These are phyloP conservation scores for Cryptococcus maquisensis DNA, from an alignment of 1,284 basidiomycete genomes.

Conservation along the genomic window DNA sequence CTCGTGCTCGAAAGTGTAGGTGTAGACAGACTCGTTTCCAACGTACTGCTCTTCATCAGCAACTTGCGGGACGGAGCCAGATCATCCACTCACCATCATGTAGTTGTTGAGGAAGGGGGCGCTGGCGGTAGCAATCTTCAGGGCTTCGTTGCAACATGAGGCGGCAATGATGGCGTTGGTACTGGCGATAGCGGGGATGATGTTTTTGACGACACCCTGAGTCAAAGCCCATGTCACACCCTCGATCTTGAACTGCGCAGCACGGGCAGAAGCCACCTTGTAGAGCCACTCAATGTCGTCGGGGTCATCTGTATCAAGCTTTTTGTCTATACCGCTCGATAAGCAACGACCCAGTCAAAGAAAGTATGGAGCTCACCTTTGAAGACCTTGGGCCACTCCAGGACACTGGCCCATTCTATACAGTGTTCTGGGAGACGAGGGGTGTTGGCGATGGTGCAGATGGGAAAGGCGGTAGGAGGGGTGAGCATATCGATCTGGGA, in stretches of 20 bases:
- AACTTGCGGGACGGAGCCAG: background rate
- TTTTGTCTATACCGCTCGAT: constrained; percentile 62
- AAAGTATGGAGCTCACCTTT: constrained; percentile 57
- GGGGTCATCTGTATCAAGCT: constrained; percentile 91
- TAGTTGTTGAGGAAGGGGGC: constrained; percentile 96
- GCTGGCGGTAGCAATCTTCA: constrained; percentile 94
- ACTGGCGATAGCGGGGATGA: constrained; percentile 96
- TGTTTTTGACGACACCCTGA: constrained; percentile 99
- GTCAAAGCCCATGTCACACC: constrained; percentile 97
- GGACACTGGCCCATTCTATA: constrained; percentile 99
- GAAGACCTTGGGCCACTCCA: constrained; percentile 93
- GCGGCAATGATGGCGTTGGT: constrained; percentile 96
- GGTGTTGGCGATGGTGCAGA: constrained; percentile 99
- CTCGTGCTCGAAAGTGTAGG: constrained; percentile 95
- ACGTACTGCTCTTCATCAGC: constrained; percentile 53
- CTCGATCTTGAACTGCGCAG: constrained; percentile 89
- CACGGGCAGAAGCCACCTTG: constrained; percentile 70
- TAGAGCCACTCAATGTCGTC: constrained; percentile 96
- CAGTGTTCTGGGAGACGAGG: constrained; percentile 97
- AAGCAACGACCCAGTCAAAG: background rate
- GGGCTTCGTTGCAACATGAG: constrained; percentile 97
- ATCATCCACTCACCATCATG: constrained; percentile 71
- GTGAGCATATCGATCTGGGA: constrained; percentile 85
- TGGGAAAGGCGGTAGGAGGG: constrained; percentile 93
- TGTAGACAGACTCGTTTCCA: constrained; percentile 94